Base-by-base conservation (phyloP, 139 green algal genomes). In the Chlamydomonas sphaeroides region DNA sequence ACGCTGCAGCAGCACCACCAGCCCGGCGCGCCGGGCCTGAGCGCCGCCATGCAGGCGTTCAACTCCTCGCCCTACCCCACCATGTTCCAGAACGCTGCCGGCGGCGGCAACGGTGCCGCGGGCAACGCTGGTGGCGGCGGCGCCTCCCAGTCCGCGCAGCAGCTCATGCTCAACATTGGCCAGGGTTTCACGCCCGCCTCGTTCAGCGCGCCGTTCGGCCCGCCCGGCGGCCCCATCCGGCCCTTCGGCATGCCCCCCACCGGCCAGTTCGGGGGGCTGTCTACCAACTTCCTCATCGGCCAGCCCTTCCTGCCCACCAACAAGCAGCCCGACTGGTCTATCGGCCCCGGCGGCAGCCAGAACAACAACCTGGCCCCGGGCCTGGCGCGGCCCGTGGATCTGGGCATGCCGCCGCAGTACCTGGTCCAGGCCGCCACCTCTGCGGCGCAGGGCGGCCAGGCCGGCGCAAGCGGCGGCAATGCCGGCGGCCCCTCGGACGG, bases 311-410 rank as follows among this genome's bases (percentile, higher is more conserved):
- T 92, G 11, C 88, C 88, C 20, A 90, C 83, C 33, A 86, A 88
- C 73, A 85, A 88, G 65, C 85, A 85, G 82, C 88, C 88, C 23
- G 88, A 92, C 71, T 92, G 88, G 88, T 89, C 83, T 35, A 88
- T 84, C 6, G 88, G 88, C 67, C 32, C 83, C 8, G 74, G 65
- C 42, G 57, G 57, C 3, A 68, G 61, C 48, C 65, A 66, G 72
- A 83, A 28, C 53, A 86, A 79, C 68, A 53, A 69, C 5, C 42
- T 42, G 5, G 53, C 53, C 1, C 39, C 79, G 8, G 1, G 65
- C 25, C 57, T 69, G 2, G 30, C 61, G 3, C 39, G 77, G 32
- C 63, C 26, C 3, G 45, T 83, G 26, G 77, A 84, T 30, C 49
- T 84, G 28, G 77, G 65, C 4, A 75, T 84, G 48, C 77, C 77